These are phyloP conservation scores for Boletus subparvulus DNA, from an alignment of 768 basidiomycete genomes.

Conservation along the genomic window DNA sequence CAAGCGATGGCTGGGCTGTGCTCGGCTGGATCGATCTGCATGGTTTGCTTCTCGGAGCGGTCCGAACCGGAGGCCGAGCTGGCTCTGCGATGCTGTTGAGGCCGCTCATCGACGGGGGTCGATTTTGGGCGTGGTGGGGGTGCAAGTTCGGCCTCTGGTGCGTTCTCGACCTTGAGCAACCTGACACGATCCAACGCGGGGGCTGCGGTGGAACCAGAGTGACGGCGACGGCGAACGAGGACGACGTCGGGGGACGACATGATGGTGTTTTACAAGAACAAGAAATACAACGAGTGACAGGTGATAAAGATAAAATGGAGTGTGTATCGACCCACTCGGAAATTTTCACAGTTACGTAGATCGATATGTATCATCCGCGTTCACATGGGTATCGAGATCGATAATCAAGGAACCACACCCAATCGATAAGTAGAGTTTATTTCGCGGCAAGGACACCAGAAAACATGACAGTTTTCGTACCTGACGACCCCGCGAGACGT, in stretches of 20 bases:
- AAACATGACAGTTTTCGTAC: too few species aligned
- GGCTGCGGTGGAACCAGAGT: constrained; percentile 54
- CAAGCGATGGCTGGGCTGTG: constrained; percentile 1
- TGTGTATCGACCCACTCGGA: neutral
- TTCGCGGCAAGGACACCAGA: too few species aligned
- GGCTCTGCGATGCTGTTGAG: constrained; percentile 46
- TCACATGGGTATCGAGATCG: too few species aligned
- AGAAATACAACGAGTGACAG: constrained; percentile 2
- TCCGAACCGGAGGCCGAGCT: constrained; percentile 38
- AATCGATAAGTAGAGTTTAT: too few species aligned
- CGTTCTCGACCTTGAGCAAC: constrained; percentile 19
- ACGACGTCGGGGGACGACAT: constrained; percentile 11
- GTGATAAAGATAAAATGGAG: neutral
- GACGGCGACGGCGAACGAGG: constrained; percentile 52
- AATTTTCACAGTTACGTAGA: constrained; percentile 1
- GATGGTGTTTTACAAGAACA: neutral
- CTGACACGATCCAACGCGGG: constrained; percentile 26
- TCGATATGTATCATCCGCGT: too few species aligned
- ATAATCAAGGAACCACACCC: too few species aligned
- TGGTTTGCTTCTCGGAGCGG: constrained; percentile 36
- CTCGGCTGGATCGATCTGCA: constrained; percentile 26
- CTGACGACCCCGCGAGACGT: too few species aligned
- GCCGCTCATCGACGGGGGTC: constrained; percentile 63
- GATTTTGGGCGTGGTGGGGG: constrained; percentile 74
- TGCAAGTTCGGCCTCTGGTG: constrained; percentile 29